Percentiles rank a stretch among this genome's conserved stretches.
phyloP scores from a whole-genome alignment of 495 filamentous ascomycete species.

The Astrocystis sublimbata region DNA sequence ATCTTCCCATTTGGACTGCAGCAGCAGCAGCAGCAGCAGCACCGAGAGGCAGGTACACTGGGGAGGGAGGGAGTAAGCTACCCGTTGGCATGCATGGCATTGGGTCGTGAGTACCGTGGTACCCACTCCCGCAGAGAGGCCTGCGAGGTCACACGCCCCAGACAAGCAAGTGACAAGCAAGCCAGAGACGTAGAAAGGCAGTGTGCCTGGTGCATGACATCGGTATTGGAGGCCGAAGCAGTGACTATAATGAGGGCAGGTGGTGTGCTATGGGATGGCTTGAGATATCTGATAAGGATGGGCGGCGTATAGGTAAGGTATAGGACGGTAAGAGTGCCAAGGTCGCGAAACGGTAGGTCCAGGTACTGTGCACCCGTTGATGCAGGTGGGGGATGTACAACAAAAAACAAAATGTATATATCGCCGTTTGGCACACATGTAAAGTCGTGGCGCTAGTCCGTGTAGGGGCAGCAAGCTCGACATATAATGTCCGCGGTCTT shows the following conservation, averaged over 20 bases:
- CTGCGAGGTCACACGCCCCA: not conserved
- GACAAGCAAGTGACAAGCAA: not conserved
- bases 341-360: constrained; percentile 13
- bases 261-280: too few relatives aligned
- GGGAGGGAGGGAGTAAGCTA: not conserved
- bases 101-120: constrained; percentile 16
- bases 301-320: too few relatives aligned
- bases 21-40: constrained; percentile 2
- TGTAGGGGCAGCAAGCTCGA: constrained; percentile 1
- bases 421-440: too few relatives aligned
- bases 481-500: constrained; percentile 18
- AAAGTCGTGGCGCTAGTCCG: too few relatives aligned
- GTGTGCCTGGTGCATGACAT: not conserved
- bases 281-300: constrained; percentile 16
- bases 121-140: constrained; percentile 7
- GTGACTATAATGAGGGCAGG: too few relatives aligned
- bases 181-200: not conserved
- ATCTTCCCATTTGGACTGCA: constrained; percentile 10
- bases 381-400: not conserved
- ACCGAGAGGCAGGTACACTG: constrained; percentile 19
- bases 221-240: not conserved
- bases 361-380: not conserved
- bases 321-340: constrained; percentile 14
- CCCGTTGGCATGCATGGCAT: constrained; percentile 1
- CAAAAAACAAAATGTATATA: too few relatives aligned